Conservation (phyloP, 768 basidiomycete species). For the Trametes villosa region DNA sequence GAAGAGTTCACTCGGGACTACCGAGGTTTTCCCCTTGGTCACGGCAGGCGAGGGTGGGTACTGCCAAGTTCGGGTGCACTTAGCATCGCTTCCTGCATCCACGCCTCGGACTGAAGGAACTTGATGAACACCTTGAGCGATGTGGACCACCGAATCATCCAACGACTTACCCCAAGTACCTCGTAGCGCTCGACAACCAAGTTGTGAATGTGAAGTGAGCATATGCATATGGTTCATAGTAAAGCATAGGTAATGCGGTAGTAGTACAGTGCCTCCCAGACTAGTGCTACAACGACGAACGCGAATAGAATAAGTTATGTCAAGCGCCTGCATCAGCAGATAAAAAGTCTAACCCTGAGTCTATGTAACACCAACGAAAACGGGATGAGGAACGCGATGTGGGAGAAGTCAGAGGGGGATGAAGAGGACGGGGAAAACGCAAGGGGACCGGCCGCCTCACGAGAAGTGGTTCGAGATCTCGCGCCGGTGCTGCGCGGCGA, state of each 20-base stretch:
- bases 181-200: not conserved
- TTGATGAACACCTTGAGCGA: too few relatives aligned
- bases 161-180: too few relatives aligned
- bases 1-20: too few relatives aligned
- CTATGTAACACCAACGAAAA: not conserved
- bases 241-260: not conserved
- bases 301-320: conserved; percentile 18
- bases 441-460: conserved; percentile 9
- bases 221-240: not conserved
- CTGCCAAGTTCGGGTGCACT: too few relatives aligned
- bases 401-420: not conserved
- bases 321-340: not conserved
- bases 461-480: conserved; percentile 41
- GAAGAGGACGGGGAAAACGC: not conserved
- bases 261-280: conserved; percentile 4
- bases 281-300: conserved; percentile 16
- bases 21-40: too few relatives aligned
- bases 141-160: too few relatives aligned
- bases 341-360: too few relatives aligned
- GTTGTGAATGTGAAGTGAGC: not conserved
- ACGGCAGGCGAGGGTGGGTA: too few relatives aligned
- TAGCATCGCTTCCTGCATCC: too few relatives aligned
- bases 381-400: not conserved
- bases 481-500: conserved; percentile 51
- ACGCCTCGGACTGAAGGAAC: too few relatives aligned